phyloP scores from a whole-genome alignment of 164 flowering plant species.

The Taxillus chinensis region DNA sequence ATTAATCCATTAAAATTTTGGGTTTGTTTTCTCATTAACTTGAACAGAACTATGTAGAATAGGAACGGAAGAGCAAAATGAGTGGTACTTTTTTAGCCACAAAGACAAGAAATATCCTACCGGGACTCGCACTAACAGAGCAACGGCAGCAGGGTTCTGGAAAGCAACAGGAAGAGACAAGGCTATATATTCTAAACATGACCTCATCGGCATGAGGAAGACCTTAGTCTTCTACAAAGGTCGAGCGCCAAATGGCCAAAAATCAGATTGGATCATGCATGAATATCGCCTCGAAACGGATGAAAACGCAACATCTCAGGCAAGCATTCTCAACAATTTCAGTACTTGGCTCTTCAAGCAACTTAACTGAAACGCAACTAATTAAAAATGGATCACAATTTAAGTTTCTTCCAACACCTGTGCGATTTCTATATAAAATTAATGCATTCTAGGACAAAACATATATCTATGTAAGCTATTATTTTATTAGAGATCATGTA shows the following conservation, averaged over 20 bases:
- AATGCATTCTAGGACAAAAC: too few species aligned
- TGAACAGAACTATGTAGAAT: constrained; percentile 50
- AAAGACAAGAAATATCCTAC: constrained; percentile 84
- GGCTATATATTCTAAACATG: constrained; percentile 55
- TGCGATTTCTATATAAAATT: neutral
- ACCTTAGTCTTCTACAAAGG: constrained; percentile 81
- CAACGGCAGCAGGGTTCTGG: constrained; percentile 84
- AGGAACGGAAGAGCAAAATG: constrained; percentile 60
- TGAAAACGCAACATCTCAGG: constrained; percentile 65
- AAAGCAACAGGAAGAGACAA: constrained; percentile 85
- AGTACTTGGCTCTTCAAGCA: too few species aligned
- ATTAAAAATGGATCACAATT: neutral
- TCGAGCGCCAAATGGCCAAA: constrained; percentile 71
- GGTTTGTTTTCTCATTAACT: neutral
- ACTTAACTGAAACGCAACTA: neutral
- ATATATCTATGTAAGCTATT: too few species aligned
- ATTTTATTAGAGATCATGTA: too few species aligned
- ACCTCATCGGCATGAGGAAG: constrained; percentile 74
- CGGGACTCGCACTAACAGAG: constrained; percentile 73
- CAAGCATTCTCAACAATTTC: constrained; percentile 14
- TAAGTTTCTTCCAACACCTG: neutral
- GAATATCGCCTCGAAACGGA: constrained; percentile 75
- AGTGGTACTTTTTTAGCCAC: constrained; percentile 83
- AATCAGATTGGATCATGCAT: constrained; percentile 87
- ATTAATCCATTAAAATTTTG: neutral